Base-by-base conservation (phyloP, 2,329 filamentous ascomycete species). In the Chrysosporium queenslandicum region DNA sequence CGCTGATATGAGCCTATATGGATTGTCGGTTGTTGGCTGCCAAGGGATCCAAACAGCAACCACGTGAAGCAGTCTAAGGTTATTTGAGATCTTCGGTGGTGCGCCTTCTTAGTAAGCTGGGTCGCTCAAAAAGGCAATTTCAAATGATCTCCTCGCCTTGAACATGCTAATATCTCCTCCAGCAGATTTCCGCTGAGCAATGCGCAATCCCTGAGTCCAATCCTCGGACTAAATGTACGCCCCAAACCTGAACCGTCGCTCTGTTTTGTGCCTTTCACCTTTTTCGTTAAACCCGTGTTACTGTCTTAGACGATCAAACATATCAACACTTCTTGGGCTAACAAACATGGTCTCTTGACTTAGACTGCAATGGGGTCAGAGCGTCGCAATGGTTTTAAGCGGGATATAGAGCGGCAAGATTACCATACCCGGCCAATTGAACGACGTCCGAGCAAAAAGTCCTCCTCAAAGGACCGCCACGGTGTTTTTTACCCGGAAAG, bases 401-500 rank as follows among this genome's bases (percentile, higher is more conserved):
- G 68, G 58, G 68, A 67, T 56, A 70, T 68, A 18, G 61, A 65
- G 56, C 67, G 68, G 47, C 66, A 69, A 48, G 66, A 65, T 52
- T 56, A 60, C 41, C 63, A 70, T 55, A 68, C 63, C 54, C 66
- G 68, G 52, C 68, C 69, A 29, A 64, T 73, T 54, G 69, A 72
- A 61, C 66, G 70, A 43, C 64, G 70, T 36, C 62, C 71, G 8
- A 74, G 71, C 63, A 74, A 73, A 58, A 73, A 74, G 56, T 71
- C 71, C 29, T 71, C 71, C 25, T 74, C 71, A 16, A 69, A 67
- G 54, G 71, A 74, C 55, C 68, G 71, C 30, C 70, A 72, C 60
- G 71, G 70, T 43, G 71, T 70, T 58, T 64, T 73, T 23, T 73
- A 73, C 55, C 68, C 70, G 27, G 72, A 74, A 56, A 71, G 63